Evolutionary conservation across 2,329 filamentous ascomycete species (phyloP).

Genomic region (Xylariaceae sp.): DNA sequence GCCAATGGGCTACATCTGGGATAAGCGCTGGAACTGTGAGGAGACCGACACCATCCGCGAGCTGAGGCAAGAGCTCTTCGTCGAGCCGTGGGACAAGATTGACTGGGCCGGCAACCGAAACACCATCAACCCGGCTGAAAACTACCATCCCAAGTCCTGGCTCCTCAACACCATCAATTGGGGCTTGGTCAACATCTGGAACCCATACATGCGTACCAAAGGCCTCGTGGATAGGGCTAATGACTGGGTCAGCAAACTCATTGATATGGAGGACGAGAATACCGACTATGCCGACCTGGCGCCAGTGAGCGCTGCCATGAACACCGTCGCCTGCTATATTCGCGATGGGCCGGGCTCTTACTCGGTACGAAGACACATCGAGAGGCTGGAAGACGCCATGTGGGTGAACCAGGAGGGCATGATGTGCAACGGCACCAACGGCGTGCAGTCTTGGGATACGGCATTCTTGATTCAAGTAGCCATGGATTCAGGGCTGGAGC

Average conservation of each 20-base stretch:
- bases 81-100: constrained; percentile 69
- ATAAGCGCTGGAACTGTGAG: constrained; percentile 70
- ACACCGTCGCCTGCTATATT: constrained; percentile 78
- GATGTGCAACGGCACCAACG: constrained; percentile 93
- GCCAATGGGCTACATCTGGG: constrained; percentile 86
- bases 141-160: constrained; percentile 90
- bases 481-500: constrained; percentile 69
- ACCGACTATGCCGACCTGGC: constrained; percentile 81
- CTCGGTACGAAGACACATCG: constrained; percentile 67
- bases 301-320: constrained; percentile 86
- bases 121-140: constrained; percentile 69
- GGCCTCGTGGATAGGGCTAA: constrained; percentile 65
- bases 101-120: constrained; percentile 74
- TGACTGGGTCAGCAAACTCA: constrained; percentile 71
- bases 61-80: constrained; percentile 75
- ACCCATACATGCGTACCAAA: constrained; percentile 64
- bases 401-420: constrained; percentile 92
- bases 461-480: constrained; percentile 80
- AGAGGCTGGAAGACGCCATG: constrained; percentile 76
- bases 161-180: constrained; percentile 73
- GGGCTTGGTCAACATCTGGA: constrained; percentile 71
- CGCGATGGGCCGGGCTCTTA: constrained; percentile 69
- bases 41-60: constrained; percentile 65
- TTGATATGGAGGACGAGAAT: constrained; percentile 88
- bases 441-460: constrained; percentile 97